These are phyloP conservation scores for Maudiozyma saulgeensis DNA, from an alignment of 805 yeast species.

Conservation along the genomic window DNA sequence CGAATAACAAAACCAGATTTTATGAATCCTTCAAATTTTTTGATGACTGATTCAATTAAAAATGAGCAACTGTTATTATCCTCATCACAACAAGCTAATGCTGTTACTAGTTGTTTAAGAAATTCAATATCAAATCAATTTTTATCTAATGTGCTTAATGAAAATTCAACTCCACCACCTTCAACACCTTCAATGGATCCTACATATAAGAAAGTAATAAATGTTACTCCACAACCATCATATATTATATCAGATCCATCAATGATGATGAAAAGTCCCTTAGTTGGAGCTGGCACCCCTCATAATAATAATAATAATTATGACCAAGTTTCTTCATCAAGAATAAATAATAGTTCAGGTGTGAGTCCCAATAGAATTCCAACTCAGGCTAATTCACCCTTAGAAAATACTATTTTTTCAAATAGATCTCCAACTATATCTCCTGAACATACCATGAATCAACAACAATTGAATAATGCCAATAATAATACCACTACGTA, in stretches of 20 bases:
- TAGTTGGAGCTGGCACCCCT: neutral
- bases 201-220: conserved; percentile 1
- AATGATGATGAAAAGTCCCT: conserved; percentile 3
- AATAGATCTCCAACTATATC: neutral
- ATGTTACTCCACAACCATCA: conserved; percentile 7
- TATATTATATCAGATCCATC: conserved; percentile 4
- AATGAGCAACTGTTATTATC: neutral
- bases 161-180: neutral
- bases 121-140: neutral
- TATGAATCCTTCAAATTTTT: neutral
- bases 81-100: neutral
- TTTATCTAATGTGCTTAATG: neutral
- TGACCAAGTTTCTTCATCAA: neutral
- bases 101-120: neutral
- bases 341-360: neutral
- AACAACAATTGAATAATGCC: neutral
- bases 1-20: conserved; percentile 13
- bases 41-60: neutral
- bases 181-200: neutral
- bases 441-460: neutral
- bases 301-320: neutral
- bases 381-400: neutral
- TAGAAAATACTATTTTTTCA: neutral
- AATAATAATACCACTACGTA: neutral
- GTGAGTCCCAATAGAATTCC: conserved; percentile 1